phyloP scores from a whole-genome alignment of 2,329 filamentous ascomycete genomes.

The Fusarium piperis region DNA sequence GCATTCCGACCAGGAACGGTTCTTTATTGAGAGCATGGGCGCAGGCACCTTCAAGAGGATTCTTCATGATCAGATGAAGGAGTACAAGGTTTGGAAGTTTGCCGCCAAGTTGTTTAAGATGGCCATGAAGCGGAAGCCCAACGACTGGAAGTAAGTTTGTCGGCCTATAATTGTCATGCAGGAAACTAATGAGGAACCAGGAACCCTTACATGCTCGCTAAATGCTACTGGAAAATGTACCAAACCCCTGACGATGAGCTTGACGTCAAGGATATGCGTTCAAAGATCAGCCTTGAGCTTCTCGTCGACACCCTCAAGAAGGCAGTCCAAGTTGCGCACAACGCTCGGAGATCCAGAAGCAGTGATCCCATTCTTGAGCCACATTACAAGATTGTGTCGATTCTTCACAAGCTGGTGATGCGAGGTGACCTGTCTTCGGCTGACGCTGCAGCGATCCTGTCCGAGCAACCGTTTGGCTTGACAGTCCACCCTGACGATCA shows the following conservation, averaged over 20 bases:
- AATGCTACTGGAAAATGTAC: conserved; percentile 73
- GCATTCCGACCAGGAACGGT: conserved; percentile 65
- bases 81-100: conserved; percentile 71
- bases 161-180: background rate
- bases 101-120: conserved; percentile 65
- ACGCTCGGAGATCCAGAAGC: conserved; percentile 63
- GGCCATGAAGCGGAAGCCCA: conserved; percentile 63
- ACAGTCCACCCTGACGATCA: conserved; percentile 46
- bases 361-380: conserved; percentile 87
- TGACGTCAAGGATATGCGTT: conserved; percentile 53
- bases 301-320: conserved; percentile 62
- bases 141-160: conserved; percentile 64
- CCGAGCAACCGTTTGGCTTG: conserved; percentile 64
- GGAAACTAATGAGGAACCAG: conserved; percentile 46
- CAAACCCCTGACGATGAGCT: conserved; percentile 57
- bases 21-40: conserved; percentile 62
- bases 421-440: conserved; percentile 58
- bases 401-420: conserved; percentile 82
- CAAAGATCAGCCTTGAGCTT: conserved; percentile 46
- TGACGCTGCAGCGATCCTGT: conserved; percentile 62
- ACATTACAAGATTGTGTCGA: conserved; percentile 88
- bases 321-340: conserved; percentile 60
- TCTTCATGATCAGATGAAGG: conserved; percentile 65
- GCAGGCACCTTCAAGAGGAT: conserved; percentile 62
- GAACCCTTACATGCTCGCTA: conserved; percentile 69